Conservation (phyloP, 2,329 filamentous ascomycete genomes). For the Phaeosphaeriaceae sp. region DNA sequence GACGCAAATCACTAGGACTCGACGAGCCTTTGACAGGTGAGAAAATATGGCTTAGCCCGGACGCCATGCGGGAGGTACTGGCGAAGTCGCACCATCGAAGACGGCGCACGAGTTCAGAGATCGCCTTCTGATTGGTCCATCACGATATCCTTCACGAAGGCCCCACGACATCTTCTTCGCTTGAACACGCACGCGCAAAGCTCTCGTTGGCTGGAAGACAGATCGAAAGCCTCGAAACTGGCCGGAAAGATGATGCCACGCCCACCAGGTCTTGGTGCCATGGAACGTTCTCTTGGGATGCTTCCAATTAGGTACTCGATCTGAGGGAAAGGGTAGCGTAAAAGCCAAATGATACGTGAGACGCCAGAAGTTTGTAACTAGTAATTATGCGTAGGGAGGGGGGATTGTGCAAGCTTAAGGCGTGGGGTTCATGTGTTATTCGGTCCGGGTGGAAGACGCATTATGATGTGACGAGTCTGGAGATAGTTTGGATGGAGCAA, state of each 20-base stretch:
- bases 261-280: slow-evolving; percentile 16
- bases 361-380: slow-evolving; percentile 1
- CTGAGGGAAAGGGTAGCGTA: slow-evolving; percentile 13
- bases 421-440: background rate
- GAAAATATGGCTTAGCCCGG: slow-evolving; percentile 16
- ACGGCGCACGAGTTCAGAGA: slow-evolving; percentile 27
- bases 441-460: too few species aligned
- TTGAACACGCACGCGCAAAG: slow-evolving; percentile 15
- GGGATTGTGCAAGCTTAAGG: slow-evolving; percentile 1
- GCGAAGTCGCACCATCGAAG: slow-evolving; percentile 17
- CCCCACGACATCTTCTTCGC: slow-evolving; percentile 7
- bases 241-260: slow-evolving; percentile 10
- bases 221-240: background rate
- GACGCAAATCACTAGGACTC: slow-evolving; percentile 8
- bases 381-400: slow-evolving; percentile 12
- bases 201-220: slow-evolving; percentile 10
- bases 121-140: slow-evolving; percentile 22
- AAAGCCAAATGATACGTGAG: background rate
- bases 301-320: background rate
- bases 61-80: slow-evolving; percentile 20
- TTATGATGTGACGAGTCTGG: too few species aligned
- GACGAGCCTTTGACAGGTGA: slow-evolving; percentile 9
- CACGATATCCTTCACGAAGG: slow-evolving; percentile 3
- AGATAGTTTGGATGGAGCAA: too few species aligned
- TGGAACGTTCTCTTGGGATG: slow-evolving; percentile 21